Percentiles rank a stretch among this genome's conserved stretches.
phyloP scores from a whole-genome alignment of 306 rosid species.

The Prunus salicina region DNA sequence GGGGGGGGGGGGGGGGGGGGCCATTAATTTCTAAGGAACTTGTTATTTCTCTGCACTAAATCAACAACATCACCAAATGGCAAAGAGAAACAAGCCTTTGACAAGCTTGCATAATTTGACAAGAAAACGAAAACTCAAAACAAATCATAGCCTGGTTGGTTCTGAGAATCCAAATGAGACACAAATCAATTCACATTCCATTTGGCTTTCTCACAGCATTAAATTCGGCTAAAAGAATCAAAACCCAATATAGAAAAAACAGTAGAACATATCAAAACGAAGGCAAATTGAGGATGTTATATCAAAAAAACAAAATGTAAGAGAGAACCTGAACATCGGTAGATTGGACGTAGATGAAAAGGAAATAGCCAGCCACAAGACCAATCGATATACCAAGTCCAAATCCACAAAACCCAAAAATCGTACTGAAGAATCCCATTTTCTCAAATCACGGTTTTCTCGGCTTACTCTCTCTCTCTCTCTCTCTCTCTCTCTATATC shows the following conservation, averaged over 20 bases:
- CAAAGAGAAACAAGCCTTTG: background rate
- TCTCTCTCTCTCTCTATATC: background rate
- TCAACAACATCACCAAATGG: background rate
- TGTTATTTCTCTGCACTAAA: background rate
- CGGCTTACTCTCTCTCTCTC: background rate
- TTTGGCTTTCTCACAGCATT: background rate
- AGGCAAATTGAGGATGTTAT: background rate
- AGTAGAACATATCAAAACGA: background rate
- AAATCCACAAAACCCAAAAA: constrained; percentile 73
- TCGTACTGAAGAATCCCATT: constrained; percentile 77
- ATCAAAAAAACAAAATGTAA: background rate
- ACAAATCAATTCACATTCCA: background rate
- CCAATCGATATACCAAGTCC: constrained; percentile 81
- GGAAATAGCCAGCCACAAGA: constrained; percentile 69
- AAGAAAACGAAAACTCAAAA: background rate
- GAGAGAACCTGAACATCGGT: constrained; percentile 53
- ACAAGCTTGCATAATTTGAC: too few relatives aligned
- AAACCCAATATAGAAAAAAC: background rate
- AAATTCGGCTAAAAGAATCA: background rate
- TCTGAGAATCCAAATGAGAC: background rate
- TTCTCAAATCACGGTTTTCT: constrained; percentile 29
- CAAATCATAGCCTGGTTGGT: background rate
- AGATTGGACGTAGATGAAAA: constrained; percentile 70
- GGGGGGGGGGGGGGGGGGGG: too few relatives aligned
- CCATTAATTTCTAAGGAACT: too few relatives aligned